Conservation (phyloP, 2,329 filamentous ascomycete species). For the Nectriaceae sp. region DNA sequence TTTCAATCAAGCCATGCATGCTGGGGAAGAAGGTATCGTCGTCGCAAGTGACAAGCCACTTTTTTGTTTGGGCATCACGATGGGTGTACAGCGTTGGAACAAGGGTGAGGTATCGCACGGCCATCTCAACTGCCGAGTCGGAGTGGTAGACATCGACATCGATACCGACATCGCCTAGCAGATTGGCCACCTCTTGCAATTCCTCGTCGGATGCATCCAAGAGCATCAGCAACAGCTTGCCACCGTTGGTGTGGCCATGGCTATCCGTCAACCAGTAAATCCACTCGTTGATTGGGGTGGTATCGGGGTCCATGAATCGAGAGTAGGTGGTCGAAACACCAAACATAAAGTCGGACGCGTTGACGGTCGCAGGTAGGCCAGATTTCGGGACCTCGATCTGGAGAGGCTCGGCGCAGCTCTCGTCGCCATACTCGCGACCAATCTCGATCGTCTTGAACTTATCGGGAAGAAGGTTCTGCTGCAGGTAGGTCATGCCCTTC, state of each 20-base stretch:
- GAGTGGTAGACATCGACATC: slow-evolving; percentile 60
- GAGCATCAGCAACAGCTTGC: slow-evolving; percentile 56
- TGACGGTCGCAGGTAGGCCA: slow-evolving; percentile 50
- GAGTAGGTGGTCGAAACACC: slow-evolving; percentile 61
- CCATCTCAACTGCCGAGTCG: slow-evolving; percentile 56
- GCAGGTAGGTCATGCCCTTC: slow-evolving; percentile 52
- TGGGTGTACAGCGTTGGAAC: slow-evolving; percentile 57
- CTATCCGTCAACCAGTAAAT: slow-evolving; percentile 61
- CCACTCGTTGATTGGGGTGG: slow-evolving; percentile 59
- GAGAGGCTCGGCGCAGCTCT: slow-evolving; percentile 51
- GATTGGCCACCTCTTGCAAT: slow-evolving; percentile 49
- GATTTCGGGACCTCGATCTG: slow-evolving; percentile 54
- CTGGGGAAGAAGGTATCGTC: slow-evolving; percentile 68
- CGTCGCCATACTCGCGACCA: slow-evolving; percentile 40
- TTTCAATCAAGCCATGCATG: slow-evolving; percentile 54
- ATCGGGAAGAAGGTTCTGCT: slow-evolving; percentile 49
- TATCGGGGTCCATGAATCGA: slow-evolving; percentile 53
- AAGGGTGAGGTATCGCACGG: slow-evolving; percentile 57
- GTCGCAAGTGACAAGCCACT: slow-evolving; percentile 64
- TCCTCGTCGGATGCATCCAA: slow-evolving; percentile 54
- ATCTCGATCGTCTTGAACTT: slow-evolving; percentile 52
- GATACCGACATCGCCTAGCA: slow-evolving; percentile 51
- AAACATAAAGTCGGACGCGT: slow-evolving; percentile 60
- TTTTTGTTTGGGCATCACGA: slow-evolving; percentile 47
- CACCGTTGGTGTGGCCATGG: slow-evolving; percentile 56